Evolutionary conservation across 441 rosid genomes (phyloP), one percentile per base, ranked within the genome.

Genomic region (Gossypium gossypioides): DNA sequence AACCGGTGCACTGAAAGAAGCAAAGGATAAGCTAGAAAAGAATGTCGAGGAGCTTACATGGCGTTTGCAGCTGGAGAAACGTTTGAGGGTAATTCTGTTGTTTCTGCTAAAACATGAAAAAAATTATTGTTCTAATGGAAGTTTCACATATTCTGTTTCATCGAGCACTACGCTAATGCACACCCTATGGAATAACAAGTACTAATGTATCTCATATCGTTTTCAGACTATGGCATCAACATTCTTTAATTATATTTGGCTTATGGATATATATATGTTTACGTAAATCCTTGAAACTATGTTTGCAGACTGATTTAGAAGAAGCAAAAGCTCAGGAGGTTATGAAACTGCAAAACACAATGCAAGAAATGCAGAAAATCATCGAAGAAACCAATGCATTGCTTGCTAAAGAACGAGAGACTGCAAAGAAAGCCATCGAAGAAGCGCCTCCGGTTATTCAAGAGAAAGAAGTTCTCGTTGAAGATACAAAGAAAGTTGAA

Each of bases 1-100:
- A 81, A 92, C 99, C 0, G 99, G 99, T 56, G 99, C 98, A 46
- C 90, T 95, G 32, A 91, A 92, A 79, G 99, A 95, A 81, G 99
- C 98, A 61, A 95, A 95, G 80, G 92, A 95, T 85, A 92, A 92
- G 85, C 98, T 96, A 55, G 98, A 92, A 84, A 92, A 92, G 78
- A 88, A 81, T 55, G 97, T 92, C 7, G 99, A 96, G 86, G 99
- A 96, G 73, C 96, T 96, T 78, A 91, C 98, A 32, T 96, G 97
- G 95, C 93, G 98, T 71, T 77, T 91, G 60, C 98, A 92, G 72
- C 78, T 96, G 78, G 99, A 96, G 84, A 92, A 92, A 74, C 98
- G 98, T 68, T 76, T 86, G 54, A 83, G 99, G 92, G 99, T 92
- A 86, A 75, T 25, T 44, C 54, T 74, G 59, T 18, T 29, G 5